Conservation (phyloP, 371 early-diverging fungal genomes). For the Mucor irregularis region DNA sequence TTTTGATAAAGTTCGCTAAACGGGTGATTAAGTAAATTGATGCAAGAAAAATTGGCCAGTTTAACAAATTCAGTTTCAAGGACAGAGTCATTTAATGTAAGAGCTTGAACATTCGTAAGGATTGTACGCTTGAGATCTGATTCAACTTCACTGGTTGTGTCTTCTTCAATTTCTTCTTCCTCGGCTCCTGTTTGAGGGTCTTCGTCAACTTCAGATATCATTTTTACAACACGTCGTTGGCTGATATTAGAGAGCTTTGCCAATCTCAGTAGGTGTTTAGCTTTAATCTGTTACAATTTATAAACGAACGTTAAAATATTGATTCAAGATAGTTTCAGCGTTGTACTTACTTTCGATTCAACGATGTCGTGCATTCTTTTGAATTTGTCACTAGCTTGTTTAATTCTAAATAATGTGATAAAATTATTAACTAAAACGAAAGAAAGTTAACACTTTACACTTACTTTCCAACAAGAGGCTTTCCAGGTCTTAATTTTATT, state of each 20-base stretch:
- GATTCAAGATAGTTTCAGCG: no score
- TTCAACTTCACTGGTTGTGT: not conserved
- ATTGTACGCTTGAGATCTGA: not conserved
- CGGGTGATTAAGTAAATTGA: not conserved
- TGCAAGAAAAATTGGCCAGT: conserved; percentile 1
- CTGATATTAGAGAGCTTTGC: no score
- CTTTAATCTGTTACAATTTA: no score
- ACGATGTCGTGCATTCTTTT: not conserved
- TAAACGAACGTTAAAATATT: no score
- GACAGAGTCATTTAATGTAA: not conserved
- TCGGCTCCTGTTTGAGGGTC: no score
- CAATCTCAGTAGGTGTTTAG: no score
- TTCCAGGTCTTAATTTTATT: not conserved
- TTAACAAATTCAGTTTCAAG: conserved; percentile 6
- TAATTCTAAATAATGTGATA: conserved; percentile 1
- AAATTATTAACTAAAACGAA: no score
- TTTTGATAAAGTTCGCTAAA: conserved; percentile 2
- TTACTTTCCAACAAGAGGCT: conserved; percentile 1
- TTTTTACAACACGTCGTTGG: no score
- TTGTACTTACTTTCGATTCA: not conserved
- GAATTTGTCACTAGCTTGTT: not conserved
- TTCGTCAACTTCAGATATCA: conserved; percentile 1
- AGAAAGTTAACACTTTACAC: no score
- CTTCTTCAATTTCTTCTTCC: not conserved
- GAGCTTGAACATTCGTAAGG: not conserved